Evolutionary conservation across 2,329 filamentous ascomycete genomes (phyloP), one percentile per base, ranked within the genome.

Genomic region (Alternaria ventricosa): DNA sequence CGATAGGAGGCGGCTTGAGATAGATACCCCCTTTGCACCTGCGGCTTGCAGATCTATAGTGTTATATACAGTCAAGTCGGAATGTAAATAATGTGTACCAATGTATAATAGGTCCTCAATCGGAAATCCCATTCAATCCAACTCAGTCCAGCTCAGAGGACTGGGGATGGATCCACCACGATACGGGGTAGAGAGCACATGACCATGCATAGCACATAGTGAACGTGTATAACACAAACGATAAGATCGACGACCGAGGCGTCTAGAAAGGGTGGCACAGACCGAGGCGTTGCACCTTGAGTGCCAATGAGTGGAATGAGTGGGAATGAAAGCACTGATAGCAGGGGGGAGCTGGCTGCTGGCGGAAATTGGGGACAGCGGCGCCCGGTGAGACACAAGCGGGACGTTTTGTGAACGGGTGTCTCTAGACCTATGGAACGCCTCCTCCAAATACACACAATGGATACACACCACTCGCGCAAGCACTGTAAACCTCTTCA

Each of bases 21-120:
- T 66, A 71, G 69, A 71, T 71, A 71, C 69, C 69, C 36, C 69
- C 68, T 66, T 65, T 63, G 58, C 58, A 66, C 58, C 64, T 67
- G 66, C 55, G 64, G 56, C 47, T 55, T 63, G 63, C 58, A 63
- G 59, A 63, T 59, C 59, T 62, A 53, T 67, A 64, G 67, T 60
- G 63, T 68, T 62, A 50, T 51, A 57, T 58, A 61, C 61, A 69
- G 63, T 58, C 60, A 64, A 30, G 49, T 54, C 30, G 30, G 47
- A 43, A 59, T 47, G 25, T 43, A 46, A 54, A 30, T 62, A 62
- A 62, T 62, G 46, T 54, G 43, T 59, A 44, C 20, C 28, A 12
- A 53, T 23, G n/a, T 12, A 22, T 36, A 51, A 49, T 18, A 27
- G 15, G n/a, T 8, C 27, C 47, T 18, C 36, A 41, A 41, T 41